phyloP scores from a whole-genome alignment of 768 basidiomycete genomes.

The Suillus subluteus region DNA sequence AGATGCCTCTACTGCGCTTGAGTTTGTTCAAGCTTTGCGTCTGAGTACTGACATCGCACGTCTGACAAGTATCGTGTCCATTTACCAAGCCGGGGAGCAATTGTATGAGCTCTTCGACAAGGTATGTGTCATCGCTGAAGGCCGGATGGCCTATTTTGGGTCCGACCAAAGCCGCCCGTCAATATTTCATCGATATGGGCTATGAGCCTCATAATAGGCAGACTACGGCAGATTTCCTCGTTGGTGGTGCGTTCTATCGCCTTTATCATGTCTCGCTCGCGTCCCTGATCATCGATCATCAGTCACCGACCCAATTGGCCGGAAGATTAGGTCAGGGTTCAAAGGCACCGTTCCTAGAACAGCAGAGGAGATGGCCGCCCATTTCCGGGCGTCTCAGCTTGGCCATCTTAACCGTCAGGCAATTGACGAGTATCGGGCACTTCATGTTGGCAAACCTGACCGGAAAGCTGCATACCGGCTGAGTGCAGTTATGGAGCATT shows the following conservation, averaged over 20 bases:
- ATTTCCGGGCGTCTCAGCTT: conserved; percentile 45
- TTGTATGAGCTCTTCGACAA: conserved; percentile 71
- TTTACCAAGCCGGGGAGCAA: conserved; percentile 83
- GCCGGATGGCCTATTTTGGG: conserved; percentile 60
- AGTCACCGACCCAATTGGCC: conserved; percentile 64
- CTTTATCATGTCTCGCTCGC: background rate
- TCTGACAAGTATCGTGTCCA: conserved; percentile 70
- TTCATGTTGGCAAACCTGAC: conserved; percentile 49
- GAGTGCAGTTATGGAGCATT: conserved; percentile 55
- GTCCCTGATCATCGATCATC: conserved; percentile 21
- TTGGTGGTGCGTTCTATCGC: conserved; percentile 35
- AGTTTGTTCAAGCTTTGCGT: conserved; percentile 70
- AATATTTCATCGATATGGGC: conserved; percentile 61
- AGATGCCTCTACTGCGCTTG: conserved; percentile 72
- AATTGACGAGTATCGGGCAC: conserved; percentile 46
- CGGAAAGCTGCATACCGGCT: conserved; percentile 45
- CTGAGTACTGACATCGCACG: conserved; percentile 59
- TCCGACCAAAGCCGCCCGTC: conserved; percentile 49
- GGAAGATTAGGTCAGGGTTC: conserved; percentile 49
- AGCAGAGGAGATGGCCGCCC: conserved; percentile 58
- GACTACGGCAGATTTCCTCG: conserved; percentile 64
- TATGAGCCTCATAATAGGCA: conserved; percentile 57
- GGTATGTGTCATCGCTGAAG: conserved; percentile 61
- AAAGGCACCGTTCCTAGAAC: conserved; percentile 49
- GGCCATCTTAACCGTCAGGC: conserved; percentile 48